Percentiles rank a stretch among this genome's conserved stretches.
Conservation (phyloP, 805 yeast genomes). For the Kodamaea neixiangensis region DNA sequence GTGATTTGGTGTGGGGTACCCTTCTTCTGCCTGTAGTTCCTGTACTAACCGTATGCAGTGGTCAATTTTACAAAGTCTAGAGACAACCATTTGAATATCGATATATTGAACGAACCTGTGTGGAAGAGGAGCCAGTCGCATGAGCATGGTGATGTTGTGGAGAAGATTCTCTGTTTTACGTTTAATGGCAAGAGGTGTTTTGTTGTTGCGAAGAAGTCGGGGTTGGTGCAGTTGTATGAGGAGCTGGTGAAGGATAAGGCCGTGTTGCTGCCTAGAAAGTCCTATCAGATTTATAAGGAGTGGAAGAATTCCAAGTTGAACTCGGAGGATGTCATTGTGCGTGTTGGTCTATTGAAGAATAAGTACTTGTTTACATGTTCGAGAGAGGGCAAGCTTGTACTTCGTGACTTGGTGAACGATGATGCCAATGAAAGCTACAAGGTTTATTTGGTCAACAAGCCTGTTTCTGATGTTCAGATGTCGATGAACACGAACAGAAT, state of each 20-base stretch:
- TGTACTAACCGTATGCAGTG: conserved; percentile 4
- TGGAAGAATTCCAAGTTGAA: conserved; percentile 33
- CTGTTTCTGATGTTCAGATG: conserved; percentile 25
- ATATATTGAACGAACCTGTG: conserved; percentile 4
- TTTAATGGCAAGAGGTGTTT: conserved; percentile 23
- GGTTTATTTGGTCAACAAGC: conserved; percentile 26
- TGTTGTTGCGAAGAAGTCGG: conserved; percentile 27
- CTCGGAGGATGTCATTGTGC: conserved; percentile 25
- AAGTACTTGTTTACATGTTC: conserved; percentile 37
- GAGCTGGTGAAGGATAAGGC: conserved; percentile 6
- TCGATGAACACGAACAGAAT: conserved; percentile 15
- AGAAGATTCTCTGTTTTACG: conserved; percentile 21
- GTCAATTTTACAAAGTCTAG: conserved; percentile 8
- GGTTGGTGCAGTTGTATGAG: conserved; percentile 33
- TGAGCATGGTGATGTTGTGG: conserved; percentile 7
- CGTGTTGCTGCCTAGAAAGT: background rate
- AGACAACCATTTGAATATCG: conserved; percentile 8
- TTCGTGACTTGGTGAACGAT: conserved; percentile 39
- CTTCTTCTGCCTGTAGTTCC: background rate
- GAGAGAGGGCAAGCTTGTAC: conserved; percentile 32
- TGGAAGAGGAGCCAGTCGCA: conserved; percentile 2
- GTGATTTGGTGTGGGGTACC: background rate
- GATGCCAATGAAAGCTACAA: conserved; percentile 32
- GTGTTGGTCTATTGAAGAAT: conserved; percentile 26
- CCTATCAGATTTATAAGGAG: conserved; percentile 29